Evolutionary conservation across 345 rosid genomes (phyloP), one percentile per base, ranked within the genome.

Genomic region (Arabidopsis suecica): DNA sequence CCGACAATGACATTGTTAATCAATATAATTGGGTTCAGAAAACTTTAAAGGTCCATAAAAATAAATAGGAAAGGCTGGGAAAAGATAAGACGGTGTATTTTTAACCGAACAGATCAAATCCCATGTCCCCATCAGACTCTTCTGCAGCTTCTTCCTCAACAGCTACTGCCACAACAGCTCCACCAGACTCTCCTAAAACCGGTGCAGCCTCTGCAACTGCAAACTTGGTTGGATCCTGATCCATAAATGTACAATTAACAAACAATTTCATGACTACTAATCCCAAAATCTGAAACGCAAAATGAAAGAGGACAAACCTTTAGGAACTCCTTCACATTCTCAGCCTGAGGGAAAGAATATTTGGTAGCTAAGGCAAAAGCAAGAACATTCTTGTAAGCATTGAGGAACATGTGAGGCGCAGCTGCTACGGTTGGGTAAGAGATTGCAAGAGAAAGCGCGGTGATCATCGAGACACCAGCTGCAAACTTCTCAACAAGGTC

Each of bases 111-210:
- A 91, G 83, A 77, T 91, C 75, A 77, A 93, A 86, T 38, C 98
- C 98, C 97, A 91, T 84, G 77, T 93, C 96, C 1, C 79, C 97
- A 37, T 93, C 98, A n/a, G 96, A 89, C 84, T 89, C 97, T 45
- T 93, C 96, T 0, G 82, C 89, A 2, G 94, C 89, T 54, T 89
- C 96, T 5, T 91, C 87, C 81, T 84, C 96, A 55, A 88, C 93
- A 79, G 83, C 78, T 33, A 78, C 83, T 13, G 82, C 85, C 8
- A 75, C 88, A 1, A 84, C 65, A 34, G 85, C 73, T 41, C 84
- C 70, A 48, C 63, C 78, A 22, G 69, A 53, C 32, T 38, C 80
- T 2, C 49, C 74, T 5, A 56, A 83, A 5, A 73, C 83, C 0
- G 84, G 83, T 54, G 49, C 84, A 0, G 87, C 80, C 7, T 80